Evolutionary conservation across 2,329 filamentous ascomycete species (phyloP).

Genomic region (Trichoderma polysporum): DNA sequence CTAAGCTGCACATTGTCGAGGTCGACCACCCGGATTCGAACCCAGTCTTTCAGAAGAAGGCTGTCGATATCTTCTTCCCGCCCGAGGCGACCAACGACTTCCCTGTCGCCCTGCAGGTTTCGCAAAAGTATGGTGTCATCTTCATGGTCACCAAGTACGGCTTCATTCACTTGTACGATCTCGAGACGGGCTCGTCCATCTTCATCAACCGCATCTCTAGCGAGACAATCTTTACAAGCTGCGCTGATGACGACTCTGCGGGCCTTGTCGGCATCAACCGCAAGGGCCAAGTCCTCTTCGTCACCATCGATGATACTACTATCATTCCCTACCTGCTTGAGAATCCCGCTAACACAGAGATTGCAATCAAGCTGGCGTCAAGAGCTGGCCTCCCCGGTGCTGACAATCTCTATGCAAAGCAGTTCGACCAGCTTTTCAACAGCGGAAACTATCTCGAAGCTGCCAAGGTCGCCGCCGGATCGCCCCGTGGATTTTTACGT

Average conservation of each 20-base stretch:
- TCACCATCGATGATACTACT: conserved; percentile 87
- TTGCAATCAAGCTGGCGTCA: conserved; percentile 95
- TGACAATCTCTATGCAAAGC: conserved; percentile 86
- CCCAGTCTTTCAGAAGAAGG: conserved; percentile 89
- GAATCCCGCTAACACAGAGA: conserved; percentile 88
- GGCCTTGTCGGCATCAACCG: conserved; percentile 95
- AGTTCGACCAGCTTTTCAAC: conserved; percentile 85
- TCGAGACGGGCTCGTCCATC: conserved; percentile 91
- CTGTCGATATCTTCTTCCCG: conserved; percentile 96
- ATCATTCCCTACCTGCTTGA: conserved; percentile 94
- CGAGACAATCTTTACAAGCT: conserved; percentile 97
- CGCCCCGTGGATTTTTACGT: conserved; percentile 89
- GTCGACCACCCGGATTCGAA: conserved; percentile 92
- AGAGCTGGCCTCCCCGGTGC: conserved; percentile 91
- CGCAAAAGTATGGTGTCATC: conserved; percentile 92
- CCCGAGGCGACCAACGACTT: conserved; percentile 95
- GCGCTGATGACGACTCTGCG: conserved; percentile 75
- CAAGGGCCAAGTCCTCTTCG: conserved; percentile 93
- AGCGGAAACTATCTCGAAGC: conserved; percentile 82
- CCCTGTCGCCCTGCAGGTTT: conserved; percentile 96
- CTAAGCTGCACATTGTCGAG: conserved; percentile 96
- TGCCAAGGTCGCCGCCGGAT: conserved; percentile 95
- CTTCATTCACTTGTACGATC: conserved; percentile 97
- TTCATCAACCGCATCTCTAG: conserved; percentile 99
- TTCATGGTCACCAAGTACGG: conserved; percentile 99